Conservation (phyloP, 75 land plant genomes). For the Cupressus sempervirens region DNA sequence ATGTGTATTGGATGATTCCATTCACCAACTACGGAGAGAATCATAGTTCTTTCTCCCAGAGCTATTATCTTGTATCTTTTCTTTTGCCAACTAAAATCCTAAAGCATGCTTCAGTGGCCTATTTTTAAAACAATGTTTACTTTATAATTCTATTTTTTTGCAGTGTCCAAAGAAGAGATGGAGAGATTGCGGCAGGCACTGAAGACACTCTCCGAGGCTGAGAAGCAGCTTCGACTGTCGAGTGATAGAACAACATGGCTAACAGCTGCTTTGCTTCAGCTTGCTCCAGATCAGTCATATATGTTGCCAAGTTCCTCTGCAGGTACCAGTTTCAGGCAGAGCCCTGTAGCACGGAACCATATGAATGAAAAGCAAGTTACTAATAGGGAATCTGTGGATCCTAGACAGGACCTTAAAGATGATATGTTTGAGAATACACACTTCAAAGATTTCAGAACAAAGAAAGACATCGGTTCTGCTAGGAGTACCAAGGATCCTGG, state of each 20-base stretch:
- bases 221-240: constrained; percentile 83
- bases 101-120: not conserved
- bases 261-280: constrained; percentile 91
- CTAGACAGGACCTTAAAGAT: not conserved
- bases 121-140: not conserved
- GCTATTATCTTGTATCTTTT: not conserved
- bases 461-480: not conserved
- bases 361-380: constrained; percentile 22
- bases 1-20: not conserved
- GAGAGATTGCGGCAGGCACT: constrained; percentile 89
- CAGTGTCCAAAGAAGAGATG: constrained; percentile 90
- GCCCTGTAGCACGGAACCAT: constrained; percentile 33
- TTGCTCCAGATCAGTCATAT: constrained; percentile 95
- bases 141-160: constrained; percentile 10
- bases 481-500: not conserved
- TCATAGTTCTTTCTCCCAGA: not conserved
- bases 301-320: constrained; percentile 68
- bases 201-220: constrained; percentile 91
- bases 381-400: not conserved
- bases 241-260: constrained; percentile 91
- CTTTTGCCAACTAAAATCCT: not conserved
- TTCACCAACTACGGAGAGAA: not conserved
- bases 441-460: constrained; percentile 5
- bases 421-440: not conserved
- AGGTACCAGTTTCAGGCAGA: constrained; percentile 54